Percentiles rank a stretch among this genome's conserved stretches.
phyloP scores from a whole-genome alignment of 2,329 filamentous ascomycete genomes.

The Botrytis tulipae region DNA sequence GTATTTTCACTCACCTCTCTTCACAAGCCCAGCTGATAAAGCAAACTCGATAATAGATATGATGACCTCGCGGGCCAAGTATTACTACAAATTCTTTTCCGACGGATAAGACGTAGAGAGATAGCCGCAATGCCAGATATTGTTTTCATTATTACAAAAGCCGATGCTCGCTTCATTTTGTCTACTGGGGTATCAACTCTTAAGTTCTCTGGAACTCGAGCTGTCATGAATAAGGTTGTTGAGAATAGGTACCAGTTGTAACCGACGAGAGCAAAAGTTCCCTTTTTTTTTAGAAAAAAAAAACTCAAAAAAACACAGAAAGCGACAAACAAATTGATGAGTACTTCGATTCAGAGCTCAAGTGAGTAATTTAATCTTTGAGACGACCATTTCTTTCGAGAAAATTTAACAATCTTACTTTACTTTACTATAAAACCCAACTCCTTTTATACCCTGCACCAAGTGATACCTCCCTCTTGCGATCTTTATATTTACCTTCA shows the following conservation, averaged over 20 bases:
- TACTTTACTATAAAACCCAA: neutral
- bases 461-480: neutral
- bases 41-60: fast-evolving
- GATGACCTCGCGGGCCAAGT: neutral
- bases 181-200: neutral
- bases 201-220: neutral
- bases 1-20: fast-evolving
- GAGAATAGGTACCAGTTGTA: too few relatives aligned
- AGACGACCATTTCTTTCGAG: neutral
- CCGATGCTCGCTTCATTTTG: neutral
- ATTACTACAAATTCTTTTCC: too few relatives aligned
- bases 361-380: neutral
- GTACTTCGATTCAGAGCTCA: neutral
- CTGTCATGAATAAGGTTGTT: neutral
- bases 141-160: too few relatives aligned
- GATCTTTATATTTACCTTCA: neutral
- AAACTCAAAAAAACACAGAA: too few relatives aligned
- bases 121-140: too few relatives aligned
- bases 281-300: too few relatives aligned
- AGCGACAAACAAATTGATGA: too few relatives aligned
- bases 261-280: too few relatives aligned
- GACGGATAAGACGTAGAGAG: fast-evolving
- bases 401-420: too few relatives aligned
- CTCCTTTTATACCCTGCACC: neutral
- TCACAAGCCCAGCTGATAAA: fast-evolving